A percentile compares a stretch with the other conserved stretches of the same genome.
phyloP scores from a whole-genome alignment of 2,329 filamentous ascomycete genomes.

The Diaporthe sp. region DNA sequence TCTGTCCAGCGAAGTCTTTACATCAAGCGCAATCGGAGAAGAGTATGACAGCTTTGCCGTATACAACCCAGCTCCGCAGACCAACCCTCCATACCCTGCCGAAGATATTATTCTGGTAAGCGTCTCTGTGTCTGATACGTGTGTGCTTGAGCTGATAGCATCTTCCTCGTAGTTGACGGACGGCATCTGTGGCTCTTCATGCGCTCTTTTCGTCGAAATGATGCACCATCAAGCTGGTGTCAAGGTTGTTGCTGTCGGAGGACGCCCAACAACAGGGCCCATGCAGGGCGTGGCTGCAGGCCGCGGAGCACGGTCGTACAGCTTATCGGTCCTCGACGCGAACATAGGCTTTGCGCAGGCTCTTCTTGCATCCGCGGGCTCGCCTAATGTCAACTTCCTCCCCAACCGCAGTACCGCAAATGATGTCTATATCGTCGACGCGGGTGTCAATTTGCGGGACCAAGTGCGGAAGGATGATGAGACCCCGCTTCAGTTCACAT shows the following conservation, averaged over 20 bases:
- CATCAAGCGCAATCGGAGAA: not conserved
- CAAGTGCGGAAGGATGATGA: constrained; percentile 44
- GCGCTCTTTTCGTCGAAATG: constrained; percentile 50
- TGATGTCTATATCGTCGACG: constrained; percentile 42
- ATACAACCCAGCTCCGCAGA: not conserved
- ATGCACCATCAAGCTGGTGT: constrained; percentile 58
- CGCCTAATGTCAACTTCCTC: not conserved
- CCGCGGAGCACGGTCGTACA: constrained; percentile 63
- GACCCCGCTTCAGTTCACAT: constrained; percentile 70
- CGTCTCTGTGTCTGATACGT: not conserved
- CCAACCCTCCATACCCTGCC: not conserved
- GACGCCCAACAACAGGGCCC: constrained; percentile 64
- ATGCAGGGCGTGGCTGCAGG: constrained; percentile 78
- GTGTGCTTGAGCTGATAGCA: not conserved
- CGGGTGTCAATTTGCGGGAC: constrained; percentile 47
- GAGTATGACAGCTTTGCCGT: not conserved
- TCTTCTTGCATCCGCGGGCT: constrained; percentile 30
- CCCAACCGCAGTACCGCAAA: constrained; percentile 3
- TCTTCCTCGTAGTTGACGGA: constrained; percentile 45
- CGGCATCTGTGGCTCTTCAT: constrained; percentile 50
- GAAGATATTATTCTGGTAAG: not conserved
- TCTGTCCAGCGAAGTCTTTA: constrained; percentile 4
- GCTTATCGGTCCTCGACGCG: constrained; percentile 42
- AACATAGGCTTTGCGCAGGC: constrained; percentile 31
- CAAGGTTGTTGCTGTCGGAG: constrained; percentile 72